Conservation (phyloP, 78 protist species). For the Neovahlkampfia damariscottae region DNA sequence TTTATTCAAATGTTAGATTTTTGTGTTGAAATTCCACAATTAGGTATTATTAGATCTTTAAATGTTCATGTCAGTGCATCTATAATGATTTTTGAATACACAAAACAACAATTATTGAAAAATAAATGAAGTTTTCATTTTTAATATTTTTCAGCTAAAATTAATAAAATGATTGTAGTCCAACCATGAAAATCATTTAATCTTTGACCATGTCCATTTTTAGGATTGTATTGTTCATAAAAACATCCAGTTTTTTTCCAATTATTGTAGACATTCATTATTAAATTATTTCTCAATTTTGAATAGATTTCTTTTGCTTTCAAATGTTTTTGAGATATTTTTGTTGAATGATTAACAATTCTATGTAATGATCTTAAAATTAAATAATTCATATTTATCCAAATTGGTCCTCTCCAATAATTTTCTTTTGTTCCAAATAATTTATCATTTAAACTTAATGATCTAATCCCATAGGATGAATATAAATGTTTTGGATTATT, state of each 20-base stretch:
- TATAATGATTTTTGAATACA: conserved; percentile 37
- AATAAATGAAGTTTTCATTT: neutral
- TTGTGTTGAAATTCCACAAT: conserved; percentile 70
- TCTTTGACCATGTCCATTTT: conserved; percentile 61
- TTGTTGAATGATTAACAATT: neutral
- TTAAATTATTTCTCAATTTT: conserved; percentile 33
- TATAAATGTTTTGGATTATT: neutral
- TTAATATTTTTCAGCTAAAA: conserved; percentile 3
- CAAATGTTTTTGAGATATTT: too few species aligned
- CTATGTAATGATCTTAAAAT: conserved; percentile 12
- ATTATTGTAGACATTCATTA: conserved; percentile 20
- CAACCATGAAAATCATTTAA: conserved; percentile 85
- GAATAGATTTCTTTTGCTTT: neutral
- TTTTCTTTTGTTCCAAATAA: conserved; percentile 46
- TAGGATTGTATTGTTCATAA: conserved; percentile 75
- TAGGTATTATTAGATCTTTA: conserved; percentile 53
- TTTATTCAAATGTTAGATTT: conserved; percentile 28
- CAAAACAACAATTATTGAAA: conserved; percentile 22
- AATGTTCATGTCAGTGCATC: conserved; percentile 60
- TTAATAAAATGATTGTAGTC: conserved; percentile 64
- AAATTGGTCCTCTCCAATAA: conserved; percentile 89
- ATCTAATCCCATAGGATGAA: conserved; percentile 33
- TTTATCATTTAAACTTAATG: conserved; percentile 33
- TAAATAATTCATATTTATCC: conserved; percentile 89
- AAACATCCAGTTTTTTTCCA: conserved; percentile 58